Evolutionary conservation across 108 stramenopile species (phyloP).

Genomic region (Poteriospumella lacustris): DNA sequence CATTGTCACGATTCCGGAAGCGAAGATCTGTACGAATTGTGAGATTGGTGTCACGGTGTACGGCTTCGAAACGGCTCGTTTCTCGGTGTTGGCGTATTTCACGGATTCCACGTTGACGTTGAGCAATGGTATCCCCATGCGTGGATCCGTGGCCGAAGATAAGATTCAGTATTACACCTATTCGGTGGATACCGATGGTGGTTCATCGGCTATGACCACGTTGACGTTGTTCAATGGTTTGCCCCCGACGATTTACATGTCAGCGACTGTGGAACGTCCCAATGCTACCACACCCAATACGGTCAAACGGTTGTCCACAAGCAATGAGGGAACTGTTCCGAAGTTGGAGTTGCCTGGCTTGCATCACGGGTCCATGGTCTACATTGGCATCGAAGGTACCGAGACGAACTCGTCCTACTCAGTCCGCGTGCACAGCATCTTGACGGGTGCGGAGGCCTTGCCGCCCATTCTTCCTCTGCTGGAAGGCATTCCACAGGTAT

Average conservation of each 20-base stretch:
- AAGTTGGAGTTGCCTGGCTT: neutral
- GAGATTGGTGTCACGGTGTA: neutral
- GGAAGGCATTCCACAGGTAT: neutral
- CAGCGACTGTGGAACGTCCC: neutral
- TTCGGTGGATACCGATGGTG: neutral
- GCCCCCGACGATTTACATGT: neutral
- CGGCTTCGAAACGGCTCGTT: neutral
- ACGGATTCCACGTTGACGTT: neutral
- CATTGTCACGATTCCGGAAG: neutral
- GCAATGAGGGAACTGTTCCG: neutral
- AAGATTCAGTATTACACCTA: conserved; percentile 15
- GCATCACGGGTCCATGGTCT: neutral
- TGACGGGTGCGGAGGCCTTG: neutral
- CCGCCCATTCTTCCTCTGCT: neutral
- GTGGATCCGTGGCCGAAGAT: conserved; percentile 5
- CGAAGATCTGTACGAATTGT: neutral
- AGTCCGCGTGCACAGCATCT: neutral
- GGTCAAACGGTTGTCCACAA: neutral
- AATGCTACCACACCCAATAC: conserved; percentile 1
- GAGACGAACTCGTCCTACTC: conserved; percentile 3
- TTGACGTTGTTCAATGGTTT: neutral
- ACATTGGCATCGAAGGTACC: conserved; percentile 9
- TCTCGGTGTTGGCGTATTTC: neutral
- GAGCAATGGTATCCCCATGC: neutral
- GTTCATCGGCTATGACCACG: neutral